Evolutionary conservation across 768 basidiomycete genomes (phyloP).

Genomic region (Mycena metata): DNA sequence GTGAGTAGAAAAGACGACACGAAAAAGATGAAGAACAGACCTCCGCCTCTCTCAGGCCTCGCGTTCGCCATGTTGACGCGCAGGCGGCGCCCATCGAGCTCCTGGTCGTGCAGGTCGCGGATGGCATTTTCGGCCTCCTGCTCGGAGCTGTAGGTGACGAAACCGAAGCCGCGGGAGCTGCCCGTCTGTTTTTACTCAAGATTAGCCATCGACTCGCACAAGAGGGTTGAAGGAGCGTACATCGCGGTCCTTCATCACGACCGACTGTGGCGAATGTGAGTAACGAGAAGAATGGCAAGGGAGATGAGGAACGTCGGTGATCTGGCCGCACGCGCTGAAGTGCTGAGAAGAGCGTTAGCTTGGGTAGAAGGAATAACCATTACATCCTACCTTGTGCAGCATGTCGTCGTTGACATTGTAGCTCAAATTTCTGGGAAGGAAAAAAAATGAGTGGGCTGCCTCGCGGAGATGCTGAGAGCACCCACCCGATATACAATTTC

Average conservation of each 20-base stretch:
- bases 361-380: conserved; percentile 40
- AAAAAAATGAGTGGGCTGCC: background rate
- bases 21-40: background rate
- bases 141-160: conserved; percentile 79
- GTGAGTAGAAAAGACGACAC: background rate
- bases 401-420: conserved; percentile 95
- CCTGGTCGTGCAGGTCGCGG: conserved; percentile 81
- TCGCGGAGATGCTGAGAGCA: background rate
- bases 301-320: conserved; percentile 79
- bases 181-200: too few species aligned
- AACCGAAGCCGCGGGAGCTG: conserved; percentile 96
- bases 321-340: conserved; percentile 82
- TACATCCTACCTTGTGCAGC: conserved; percentile 69
- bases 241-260: conserved; percentile 97
- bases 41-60: too few species aligned
- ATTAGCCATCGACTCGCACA: too few species aligned
- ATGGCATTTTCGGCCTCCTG: conserved; percentile 87
- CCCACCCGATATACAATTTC: conserved; percentile 34
- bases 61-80: conserved; percentile 81
- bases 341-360: conserved; percentile 63
- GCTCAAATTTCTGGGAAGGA: conserved; percentile 83
- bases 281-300: background rate
- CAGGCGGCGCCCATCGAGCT: conserved; percentile 92
- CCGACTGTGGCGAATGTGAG: conserved; percentile 86
- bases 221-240: too few species aligned